Conservation (phyloP, 2,329 filamentous ascomycete genomes). For the Tolypocladium paradoxum region DNA sequence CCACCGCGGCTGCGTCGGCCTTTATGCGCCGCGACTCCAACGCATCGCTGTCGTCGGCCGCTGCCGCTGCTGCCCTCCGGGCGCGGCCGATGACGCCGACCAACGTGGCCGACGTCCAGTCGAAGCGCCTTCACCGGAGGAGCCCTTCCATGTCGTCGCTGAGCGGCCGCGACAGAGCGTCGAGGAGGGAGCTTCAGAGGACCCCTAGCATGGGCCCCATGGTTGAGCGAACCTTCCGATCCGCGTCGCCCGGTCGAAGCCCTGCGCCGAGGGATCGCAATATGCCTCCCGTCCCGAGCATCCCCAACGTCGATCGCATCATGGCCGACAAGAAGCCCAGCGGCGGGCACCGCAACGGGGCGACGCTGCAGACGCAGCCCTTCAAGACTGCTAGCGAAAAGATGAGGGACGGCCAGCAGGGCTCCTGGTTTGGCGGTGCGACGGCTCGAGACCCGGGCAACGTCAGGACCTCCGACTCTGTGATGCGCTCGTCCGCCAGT, state of each 20-base stretch:
- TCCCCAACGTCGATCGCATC: conserved; percentile 42
- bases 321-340: conserved; percentile 12
- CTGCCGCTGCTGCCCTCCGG: conserved; percentile 75
- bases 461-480: conserved; percentile 33
- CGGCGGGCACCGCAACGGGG: conserved; percentile 17
- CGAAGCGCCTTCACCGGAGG: conserved; percentile 71
- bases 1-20: conserved; percentile 71
- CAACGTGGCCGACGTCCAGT: conserved; percentile 72
- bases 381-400: conserved; percentile 44
- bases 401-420: conserved; percentile 26
- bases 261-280: conserved; percentile 28
- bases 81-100: conserved; percentile 69
- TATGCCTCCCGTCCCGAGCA: conserved; percentile 63
- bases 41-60: conserved; percentile 67
- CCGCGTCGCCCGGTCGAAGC: conserved; percentile 50
- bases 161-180: conserved; percentile 33
- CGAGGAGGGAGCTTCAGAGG: conserved; percentile 44
- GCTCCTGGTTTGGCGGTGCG: conserved; percentile 40
- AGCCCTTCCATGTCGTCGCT: conserved; percentile 62
- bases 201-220: conserved; percentile 68
- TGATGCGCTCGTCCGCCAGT: conserved; percentile 19
- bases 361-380: conserved; percentile 35
- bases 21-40: conserved; percentile 59
- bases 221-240: conserved; percentile 80
- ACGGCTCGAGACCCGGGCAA: conserved; percentile 30